Conservation (phyloP, 106 monocot species). For the Phalaenopsis equestris region DNA sequence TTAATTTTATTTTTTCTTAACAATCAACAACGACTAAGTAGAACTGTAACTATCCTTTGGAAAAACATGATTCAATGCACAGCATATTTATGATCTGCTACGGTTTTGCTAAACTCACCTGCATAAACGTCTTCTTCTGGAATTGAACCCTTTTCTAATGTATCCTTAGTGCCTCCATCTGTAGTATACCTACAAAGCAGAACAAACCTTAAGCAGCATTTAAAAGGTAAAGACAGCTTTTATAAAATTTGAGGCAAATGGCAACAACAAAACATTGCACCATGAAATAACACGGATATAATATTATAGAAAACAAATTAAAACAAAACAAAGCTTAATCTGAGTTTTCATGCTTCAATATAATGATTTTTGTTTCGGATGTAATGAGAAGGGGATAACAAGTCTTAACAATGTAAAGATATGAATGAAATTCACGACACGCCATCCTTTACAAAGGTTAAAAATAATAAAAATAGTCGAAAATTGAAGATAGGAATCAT, state of each 20-base stretch:
- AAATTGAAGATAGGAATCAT: too few species aligned
- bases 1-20: too few species aligned
- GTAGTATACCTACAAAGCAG: constrained; percentile 76
- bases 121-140: constrained; percentile 61
- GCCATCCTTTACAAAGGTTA: too few species aligned
- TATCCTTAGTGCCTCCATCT: constrained; percentile 66
- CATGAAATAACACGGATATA: not conserved
- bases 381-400: not conserved
- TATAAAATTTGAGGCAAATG: not conserved
- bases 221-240: not conserved
- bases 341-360: not conserved
- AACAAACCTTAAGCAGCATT: not conserved
- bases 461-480: too few species aligned
- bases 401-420: too few species aligned
- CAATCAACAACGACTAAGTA: not conserved
- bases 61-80: not conserved
- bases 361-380: not conserved
- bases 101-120: constrained; percentile 25
- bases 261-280: not conserved
- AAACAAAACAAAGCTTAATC: not conserved
- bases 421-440: too few species aligned
- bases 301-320: not conserved
- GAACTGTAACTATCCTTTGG: not conserved
- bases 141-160: constrained; percentile 64
- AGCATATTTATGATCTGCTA: not conserved